Evolutionary conservation across 202 grass and related monocot genomes (phyloP), one percentile per base, ranked within the genome.

Genomic region (Panicum virgatum): DNA sequence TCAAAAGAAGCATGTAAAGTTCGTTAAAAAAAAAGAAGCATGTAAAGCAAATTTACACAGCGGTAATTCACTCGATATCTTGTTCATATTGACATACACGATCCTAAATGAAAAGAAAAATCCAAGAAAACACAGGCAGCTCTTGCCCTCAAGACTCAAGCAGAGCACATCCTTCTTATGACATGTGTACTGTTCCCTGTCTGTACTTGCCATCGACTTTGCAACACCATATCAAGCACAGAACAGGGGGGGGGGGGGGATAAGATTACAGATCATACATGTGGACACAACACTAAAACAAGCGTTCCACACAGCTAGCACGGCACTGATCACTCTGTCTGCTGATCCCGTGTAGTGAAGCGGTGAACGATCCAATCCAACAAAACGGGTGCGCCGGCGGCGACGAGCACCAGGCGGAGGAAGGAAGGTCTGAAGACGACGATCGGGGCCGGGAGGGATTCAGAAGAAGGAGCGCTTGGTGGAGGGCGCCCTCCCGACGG

Each of bases 381-480:
- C 66, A n/a, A 67, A 44, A 43, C 62, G 44, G 9, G 44, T 39
- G 13, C 46, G 19, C 60, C 29, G 64, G 72, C 26, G 73, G 32
- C 58, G 50, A 34, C 40, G 20, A 64, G 46, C 26, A 19, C 59
- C 57, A 82, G 53, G n/a, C n/a, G n/a, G n/a, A n/a, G 26, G 54
- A 57, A n/a, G 25, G 62, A 25, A n/a, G n/a, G 16, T 26, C 39
- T 26, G 66, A 68, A 68, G 64, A 26, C 57, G 64, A 26, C 57
- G 62, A 50, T n/a, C n/a, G n/a, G n/a, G 26, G 30, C 25, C 10
- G 14, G 5, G 48, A 0, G 60, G 8, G 26, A 19, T 34, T 86
- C 80, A 92, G 86, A 92, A 92, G 82, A 92, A 92, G 79, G 86
- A 86, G 79, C 90, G 86, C 69, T 86, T 92, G 66, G 86, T 83